phyloP scores from a whole-genome alignment of 2,329 filamentous ascomycete genomes.

The Exophiala oligosperma region DNA sequence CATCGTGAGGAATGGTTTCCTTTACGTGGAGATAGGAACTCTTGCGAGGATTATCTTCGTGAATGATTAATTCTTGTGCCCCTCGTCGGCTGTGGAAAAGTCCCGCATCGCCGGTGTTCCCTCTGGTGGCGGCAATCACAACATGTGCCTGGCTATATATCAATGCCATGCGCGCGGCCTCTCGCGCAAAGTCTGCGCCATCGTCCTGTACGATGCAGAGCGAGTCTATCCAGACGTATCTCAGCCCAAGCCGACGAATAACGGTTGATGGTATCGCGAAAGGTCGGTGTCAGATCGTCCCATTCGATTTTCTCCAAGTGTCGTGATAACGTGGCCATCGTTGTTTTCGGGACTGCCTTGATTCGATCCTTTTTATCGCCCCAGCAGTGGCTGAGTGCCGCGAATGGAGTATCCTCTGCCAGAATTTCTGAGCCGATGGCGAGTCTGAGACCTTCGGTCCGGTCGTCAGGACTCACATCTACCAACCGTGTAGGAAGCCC shows the following conservation, averaged over 20 bases:
- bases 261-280: not conserved
- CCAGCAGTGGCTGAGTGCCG: constrained; percentile 4
- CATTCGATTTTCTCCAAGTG: not conserved
- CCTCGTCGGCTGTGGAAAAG: not conserved
- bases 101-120: constrained; percentile 1
- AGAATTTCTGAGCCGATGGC: not conserved
- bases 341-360: not conserved
- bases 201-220: not conserved
- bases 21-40: not conserved
- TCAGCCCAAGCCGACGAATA: not conserved
- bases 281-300: not conserved
- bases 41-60: not conserved
- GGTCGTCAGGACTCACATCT: not conserved
- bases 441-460: not conserved
- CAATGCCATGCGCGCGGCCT: not conserved
- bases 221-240: not conserved
- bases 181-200: not conserved
- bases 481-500: not conserved
- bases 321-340: not conserved
- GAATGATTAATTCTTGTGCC: not conserved
- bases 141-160: not conserved
- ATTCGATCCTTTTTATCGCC: constrained; percentile 2
- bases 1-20: not conserved
- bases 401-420: not conserved
- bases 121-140: constrained; percentile 2